Percentiles rank a stretch among this genome's conserved stretches.
phyloP scores from a whole-genome alignment of 2,329 filamentous ascomycete species.

The Elsinoe ampelina region DNA sequence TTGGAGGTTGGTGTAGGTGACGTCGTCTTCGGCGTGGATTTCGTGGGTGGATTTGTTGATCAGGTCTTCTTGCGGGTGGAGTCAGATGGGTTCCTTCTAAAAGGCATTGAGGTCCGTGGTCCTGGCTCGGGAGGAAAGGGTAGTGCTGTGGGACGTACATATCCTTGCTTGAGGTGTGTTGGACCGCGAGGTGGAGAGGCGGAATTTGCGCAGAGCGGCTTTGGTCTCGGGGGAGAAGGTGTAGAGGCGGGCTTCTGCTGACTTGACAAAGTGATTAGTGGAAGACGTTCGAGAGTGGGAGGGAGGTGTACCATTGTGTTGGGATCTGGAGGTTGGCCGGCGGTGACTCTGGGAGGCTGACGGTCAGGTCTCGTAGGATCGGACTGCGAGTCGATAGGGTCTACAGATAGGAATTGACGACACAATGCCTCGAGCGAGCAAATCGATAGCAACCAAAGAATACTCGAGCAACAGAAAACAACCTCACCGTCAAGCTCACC shows the following conservation, averaged over 20 bases:
- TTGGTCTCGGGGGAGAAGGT: constrained; percentile 86
- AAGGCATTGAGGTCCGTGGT: neutral
- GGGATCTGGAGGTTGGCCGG: neutral
- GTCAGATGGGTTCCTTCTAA: neutral
- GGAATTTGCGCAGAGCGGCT: constrained; percentile 87
- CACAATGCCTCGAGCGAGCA: neutral
- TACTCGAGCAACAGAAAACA: neutral
- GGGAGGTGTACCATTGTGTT: neutral
- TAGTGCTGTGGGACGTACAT: constrained; percentile 55
- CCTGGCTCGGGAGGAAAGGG: neutral
- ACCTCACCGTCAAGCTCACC: constrained; percentile 1
- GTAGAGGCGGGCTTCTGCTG: constrained; percentile 82
- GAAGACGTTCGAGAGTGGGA: neutral
- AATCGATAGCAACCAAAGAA: neutral
- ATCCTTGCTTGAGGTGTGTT: constrained; percentile 85
- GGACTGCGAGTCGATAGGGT: neutral
- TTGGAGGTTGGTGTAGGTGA: constrained; percentile 72
- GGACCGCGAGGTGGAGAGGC: constrained; percentile 77
- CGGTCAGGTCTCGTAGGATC: neutral
- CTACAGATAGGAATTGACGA: too few species aligned
- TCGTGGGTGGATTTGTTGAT: constrained; percentile 88
- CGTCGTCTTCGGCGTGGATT: constrained; percentile 72
- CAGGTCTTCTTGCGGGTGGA: constrained; percentile 50
- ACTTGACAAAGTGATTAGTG: constrained; percentile 24
- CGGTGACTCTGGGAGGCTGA: neutral